These are phyloP conservation scores for Populus hybrid DNA, from an alignment of 441 rosid genomes.

Conservation along the genomic window DNA sequence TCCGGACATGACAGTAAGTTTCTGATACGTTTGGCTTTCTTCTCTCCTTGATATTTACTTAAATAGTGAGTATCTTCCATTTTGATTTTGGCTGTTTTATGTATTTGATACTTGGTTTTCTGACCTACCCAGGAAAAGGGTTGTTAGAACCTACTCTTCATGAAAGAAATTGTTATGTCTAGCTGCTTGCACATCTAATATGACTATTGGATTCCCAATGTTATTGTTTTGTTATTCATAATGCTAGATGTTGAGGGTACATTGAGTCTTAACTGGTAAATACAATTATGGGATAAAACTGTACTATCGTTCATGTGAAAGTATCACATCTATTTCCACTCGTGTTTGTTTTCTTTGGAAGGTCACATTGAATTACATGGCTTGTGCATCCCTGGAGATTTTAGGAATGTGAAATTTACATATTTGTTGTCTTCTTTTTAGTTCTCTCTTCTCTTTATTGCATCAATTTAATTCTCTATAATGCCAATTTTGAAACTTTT, in stretches of 20 bases:
- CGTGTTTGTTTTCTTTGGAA: neutral
- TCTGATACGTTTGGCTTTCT: neutral
- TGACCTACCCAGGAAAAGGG: neutral
- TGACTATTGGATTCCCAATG: neutral
- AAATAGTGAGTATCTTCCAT: neutral
- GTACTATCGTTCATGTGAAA: neutral
- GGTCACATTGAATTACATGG: neutral
- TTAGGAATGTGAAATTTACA: neutral
- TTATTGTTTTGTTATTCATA: neutral
- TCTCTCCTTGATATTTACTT: neutral
- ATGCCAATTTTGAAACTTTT: neutral
- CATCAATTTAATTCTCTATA: neutral
- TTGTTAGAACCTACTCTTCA: neutral
- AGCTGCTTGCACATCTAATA: neutral
- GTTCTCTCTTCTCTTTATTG: neutral
- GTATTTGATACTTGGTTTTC: neutral
- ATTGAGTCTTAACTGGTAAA: neutral
- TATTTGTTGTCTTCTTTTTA: neutral
- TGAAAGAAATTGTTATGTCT: neutral
- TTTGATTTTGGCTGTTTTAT: neutral
- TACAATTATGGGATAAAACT: neutral
- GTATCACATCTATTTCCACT: neutral
- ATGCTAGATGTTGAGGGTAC: neutral
- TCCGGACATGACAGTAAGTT: slow-evolving; percentile 94
- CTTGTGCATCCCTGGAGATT: neutral